A percentile compares a stretch with the other conserved stretches of the same genome.
Evolutionary conservation across 2,329 filamentous ascomycete genomes (phyloP).

Genomic region (Fusarium foetens): DNA sequence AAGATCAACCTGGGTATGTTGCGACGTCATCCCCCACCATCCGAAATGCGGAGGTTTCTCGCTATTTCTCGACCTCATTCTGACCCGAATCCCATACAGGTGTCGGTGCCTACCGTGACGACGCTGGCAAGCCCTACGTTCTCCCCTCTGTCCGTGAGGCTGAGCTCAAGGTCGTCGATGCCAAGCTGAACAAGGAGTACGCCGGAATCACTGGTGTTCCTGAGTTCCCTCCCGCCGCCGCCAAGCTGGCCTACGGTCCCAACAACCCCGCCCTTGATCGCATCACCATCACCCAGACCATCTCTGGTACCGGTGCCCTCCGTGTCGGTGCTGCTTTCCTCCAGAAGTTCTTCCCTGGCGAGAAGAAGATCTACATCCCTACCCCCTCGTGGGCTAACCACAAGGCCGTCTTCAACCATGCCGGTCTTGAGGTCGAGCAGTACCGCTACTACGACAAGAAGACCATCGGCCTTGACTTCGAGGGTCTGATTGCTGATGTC

Average conservation of each 20-base stretch:
- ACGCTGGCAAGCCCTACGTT: constrained; percentile 97
- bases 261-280: constrained; percentile 81
- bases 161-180: constrained; percentile 84
- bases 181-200: constrained; percentile 94
- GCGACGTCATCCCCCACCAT: constrained; percentile 17
- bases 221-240: constrained; percentile 91
- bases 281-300: constrained; percentile 94
- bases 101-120: constrained; percentile 98
- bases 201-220: constrained; percentile 96
- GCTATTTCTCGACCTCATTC: constrained; percentile 27
- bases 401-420: constrained; percentile 94
- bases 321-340: constrained; percentile 96
- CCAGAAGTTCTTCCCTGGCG: constrained; percentile 86
- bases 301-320: constrained; percentile 96
- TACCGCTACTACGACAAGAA: constrained; percentile 99
- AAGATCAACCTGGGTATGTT: constrained; percentile 95
- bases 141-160: constrained; percentile 91
- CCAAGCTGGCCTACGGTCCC: constrained; percentile 87
- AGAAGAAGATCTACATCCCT: constrained; percentile 97
- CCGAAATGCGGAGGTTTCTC: constrained; percentile 23
- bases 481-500: constrained; percentile 90
- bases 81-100: constrained; percentile 59
- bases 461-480: constrained; percentile 97
- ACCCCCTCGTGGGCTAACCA: constrained; percentile 98
- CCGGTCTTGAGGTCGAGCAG: constrained; percentile 88